These are phyloP conservation scores for Neurospora tetraspora DNA, from an alignment of 495 filamentous ascomycete genomes.

Conservation along the genomic window DNA sequence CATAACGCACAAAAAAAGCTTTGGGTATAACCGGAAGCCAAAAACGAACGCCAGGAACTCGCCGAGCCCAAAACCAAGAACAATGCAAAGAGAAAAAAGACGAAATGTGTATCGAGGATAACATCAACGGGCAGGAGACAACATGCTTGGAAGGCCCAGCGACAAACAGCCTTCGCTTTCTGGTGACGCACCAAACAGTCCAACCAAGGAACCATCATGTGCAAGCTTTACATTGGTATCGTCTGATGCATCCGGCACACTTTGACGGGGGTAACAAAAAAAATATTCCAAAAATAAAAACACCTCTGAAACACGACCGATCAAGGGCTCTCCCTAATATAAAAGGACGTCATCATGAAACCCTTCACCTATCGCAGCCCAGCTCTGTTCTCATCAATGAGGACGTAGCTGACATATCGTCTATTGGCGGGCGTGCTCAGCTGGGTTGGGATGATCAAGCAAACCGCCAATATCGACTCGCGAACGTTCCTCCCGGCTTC, in stretches of 20 bases:
- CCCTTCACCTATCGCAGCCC: neutral
- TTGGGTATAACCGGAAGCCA: neutral
- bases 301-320: neutral
- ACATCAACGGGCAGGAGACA: neutral
- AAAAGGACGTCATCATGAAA: neutral
- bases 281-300: neutral
- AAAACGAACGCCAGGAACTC: neutral
- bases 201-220: neutral
- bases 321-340: neutral
- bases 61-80: neutral
- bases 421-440: neutral
- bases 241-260: neutral
- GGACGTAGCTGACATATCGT: neutral
- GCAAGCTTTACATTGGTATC: neutral
- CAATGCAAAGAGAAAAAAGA: neutral
- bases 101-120: neutral
- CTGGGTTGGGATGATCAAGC: conserved; percentile 34
- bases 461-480: conserved; percentile 47
- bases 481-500: conserved; percentile 34
- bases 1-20: neutral
- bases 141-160: neutral
- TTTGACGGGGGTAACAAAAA: neutral
- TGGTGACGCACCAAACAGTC: neutral
- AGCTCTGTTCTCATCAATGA: neutral
- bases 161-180: neutral